Evolutionary conservation across 768 basidiomycete species (phyloP).

Genomic region (Mycena epipterygia): DNA sequence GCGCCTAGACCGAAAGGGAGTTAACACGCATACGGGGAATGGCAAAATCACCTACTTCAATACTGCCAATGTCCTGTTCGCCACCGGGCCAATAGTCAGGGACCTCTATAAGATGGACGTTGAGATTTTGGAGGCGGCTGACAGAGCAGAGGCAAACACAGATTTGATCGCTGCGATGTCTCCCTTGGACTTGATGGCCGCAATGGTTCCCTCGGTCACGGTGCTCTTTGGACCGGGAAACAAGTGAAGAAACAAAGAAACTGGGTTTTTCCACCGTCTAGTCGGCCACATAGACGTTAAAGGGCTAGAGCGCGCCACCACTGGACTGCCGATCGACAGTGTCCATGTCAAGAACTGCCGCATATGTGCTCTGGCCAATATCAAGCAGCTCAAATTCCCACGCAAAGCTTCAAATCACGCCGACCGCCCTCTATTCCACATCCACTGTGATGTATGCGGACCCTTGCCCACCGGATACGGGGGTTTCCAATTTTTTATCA

Average conservation of each 20-base stretch:
- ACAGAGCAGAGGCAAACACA: background rate
- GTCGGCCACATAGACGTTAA: conserved; percentile 36
- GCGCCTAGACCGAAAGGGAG: conserved; percentile 28
- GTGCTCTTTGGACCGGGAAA: conserved; percentile 13
- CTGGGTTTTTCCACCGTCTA: conserved; percentile 34
- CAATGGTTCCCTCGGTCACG: conserved; percentile 4
- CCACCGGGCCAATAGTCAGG: background rate
- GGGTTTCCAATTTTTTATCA: conserved; percentile 37
- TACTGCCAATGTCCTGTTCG: conserved; percentile 7
- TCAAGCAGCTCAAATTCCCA: conserved; percentile 22
- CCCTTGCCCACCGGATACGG: conserved; percentile 25
- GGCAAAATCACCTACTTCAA: conserved; percentile 24
- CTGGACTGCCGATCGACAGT: conserved; percentile 24
- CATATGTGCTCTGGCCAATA: conserved; percentile 29
- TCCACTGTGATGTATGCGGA: conserved; percentile 36
- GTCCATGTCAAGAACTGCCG: conserved; percentile 25
- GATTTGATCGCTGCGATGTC: conserved; percentile 16
- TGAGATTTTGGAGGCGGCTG: background rate
- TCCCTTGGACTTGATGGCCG: conserved; percentile 19
- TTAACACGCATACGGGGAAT: conserved; percentile 15
- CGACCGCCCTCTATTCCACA: conserved; percentile 15
- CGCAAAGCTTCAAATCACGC: conserved; percentile 24
- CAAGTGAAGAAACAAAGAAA: background rate
- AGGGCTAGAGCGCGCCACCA: conserved; percentile 31
- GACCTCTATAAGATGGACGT: conserved; percentile 32